Conservation (phyloP, 164 flowering plant genomes). For the Annona squamosa region DNA sequence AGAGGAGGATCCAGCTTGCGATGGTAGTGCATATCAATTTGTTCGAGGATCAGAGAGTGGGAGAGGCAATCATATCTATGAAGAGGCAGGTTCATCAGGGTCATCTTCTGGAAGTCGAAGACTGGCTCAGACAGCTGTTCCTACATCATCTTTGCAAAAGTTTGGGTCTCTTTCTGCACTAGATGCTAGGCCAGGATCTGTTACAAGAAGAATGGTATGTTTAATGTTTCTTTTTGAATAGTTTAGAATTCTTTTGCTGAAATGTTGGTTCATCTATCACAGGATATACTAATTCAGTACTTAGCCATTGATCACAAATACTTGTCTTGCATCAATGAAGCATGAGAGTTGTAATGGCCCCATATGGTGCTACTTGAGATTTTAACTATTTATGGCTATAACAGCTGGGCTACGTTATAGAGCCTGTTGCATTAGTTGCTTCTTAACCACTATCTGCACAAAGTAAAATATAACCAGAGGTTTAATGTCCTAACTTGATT, state of each 20-base stretch:
- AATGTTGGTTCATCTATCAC: no score
- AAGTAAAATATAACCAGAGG: no score
- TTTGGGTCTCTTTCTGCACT: conserved; percentile 95
- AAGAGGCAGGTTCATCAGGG: conserved; percentile 81
- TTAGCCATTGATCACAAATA: no score
- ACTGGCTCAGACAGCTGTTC: conserved; percentile 43
- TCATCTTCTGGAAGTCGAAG: conserved; percentile 71
- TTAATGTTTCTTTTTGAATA: not conserved
- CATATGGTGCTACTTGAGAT: no score
- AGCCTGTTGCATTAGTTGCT: no score
- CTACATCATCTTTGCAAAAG: conserved; percentile 71
- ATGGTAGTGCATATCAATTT: conserved; percentile 37
- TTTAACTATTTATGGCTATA: no score
- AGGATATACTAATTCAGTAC: no score
- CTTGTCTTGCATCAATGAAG: no score
- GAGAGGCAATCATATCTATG: conserved; percentile 37
- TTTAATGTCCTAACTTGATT: no score
- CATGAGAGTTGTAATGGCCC: no score
- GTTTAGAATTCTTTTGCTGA: not conserved
- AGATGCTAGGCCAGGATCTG: conserved; percentile 74
- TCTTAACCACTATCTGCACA: no score
- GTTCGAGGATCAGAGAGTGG: conserved; percentile 30
- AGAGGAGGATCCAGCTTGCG: conserved; percentile 52
- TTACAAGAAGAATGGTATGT: conserved; percentile 65
- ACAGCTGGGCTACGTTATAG: no score